A percentile compares a stretch with the other conserved stretches of the same genome.
Conservation (phyloP, 140 eudicot species). For the Flaveria floridana region DNA sequence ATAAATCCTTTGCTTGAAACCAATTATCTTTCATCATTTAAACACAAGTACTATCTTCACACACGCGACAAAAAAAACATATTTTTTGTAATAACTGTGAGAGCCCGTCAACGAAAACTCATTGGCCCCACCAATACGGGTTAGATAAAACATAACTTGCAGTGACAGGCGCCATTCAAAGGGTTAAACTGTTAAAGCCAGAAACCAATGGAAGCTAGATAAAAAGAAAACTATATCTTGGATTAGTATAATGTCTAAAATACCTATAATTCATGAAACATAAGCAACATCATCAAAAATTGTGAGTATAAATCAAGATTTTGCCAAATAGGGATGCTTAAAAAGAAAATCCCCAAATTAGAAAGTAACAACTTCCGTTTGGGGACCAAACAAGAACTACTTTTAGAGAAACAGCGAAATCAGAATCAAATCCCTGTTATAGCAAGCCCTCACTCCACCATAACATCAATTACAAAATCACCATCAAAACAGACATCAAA, state of each 20-base stretch:
- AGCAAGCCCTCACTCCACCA: constrained; percentile 13
- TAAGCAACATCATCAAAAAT: not conserved
- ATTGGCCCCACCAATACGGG: too few relatives aligned
- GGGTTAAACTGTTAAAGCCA: too few relatives aligned
- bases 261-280: not conserved
- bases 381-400: constrained; percentile 25
- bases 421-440: constrained; percentile 23
- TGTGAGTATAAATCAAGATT: not conserved
- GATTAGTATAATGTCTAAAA: not conserved
- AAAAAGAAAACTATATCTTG: not conserved
- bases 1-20: constrained; percentile 5
- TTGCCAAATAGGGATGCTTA: not conserved
- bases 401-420: constrained; percentile 23
- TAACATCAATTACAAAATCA: constrained; percentile 27
- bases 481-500: constrained; percentile 12
- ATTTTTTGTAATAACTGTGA: too few relatives aligned
- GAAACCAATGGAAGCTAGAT: not conserved
- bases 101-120: too few relatives aligned
- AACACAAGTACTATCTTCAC: not conserved
- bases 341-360: constrained; percentile 20
- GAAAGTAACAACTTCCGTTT: constrained; percentile 1
- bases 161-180: too few relatives aligned
- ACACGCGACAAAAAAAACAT: not conserved
- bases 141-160: too few relatives aligned
- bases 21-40: not conserved